Evolutionary conservation across 1,284 basidiomycete species (phyloP).

Genomic region (Pholiota adiposa): DNA sequence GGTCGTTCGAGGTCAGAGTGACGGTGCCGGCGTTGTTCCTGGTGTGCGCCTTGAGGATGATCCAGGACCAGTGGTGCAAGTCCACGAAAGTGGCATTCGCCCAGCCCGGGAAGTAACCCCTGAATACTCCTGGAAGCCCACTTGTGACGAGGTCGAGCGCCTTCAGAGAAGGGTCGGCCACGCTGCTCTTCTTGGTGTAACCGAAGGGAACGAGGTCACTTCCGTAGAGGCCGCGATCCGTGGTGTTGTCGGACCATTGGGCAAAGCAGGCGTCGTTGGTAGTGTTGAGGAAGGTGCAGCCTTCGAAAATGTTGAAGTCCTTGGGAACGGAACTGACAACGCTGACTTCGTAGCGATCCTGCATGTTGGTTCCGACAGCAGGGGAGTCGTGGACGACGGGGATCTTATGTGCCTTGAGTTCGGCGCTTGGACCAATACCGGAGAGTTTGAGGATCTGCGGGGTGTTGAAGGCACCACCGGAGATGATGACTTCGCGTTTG

Average conservation of each 20-base stretch:
- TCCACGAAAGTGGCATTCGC: conserved; percentile 2
- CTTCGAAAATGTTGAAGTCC: neutral
- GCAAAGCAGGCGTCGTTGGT: conserved; percentile 6
- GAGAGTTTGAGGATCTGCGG: conserved; percentile 10
- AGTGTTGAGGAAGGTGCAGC: conserved; percentile 11
- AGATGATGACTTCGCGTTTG: conserved; percentile 9
- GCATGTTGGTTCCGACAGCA: conserved; percentile 13
- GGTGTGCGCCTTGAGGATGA: conserved; percentile 10
- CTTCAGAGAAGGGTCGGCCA: neutral
- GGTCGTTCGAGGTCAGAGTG: conserved; percentile 9
- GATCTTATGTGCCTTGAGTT: conserved; percentile 1
- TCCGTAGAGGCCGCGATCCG: conserved; percentile 6
- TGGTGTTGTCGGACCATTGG: conserved; percentile 1
- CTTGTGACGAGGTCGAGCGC: conserved; percentile 4
- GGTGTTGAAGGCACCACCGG: conserved; percentile 10
- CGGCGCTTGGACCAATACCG: conserved; percentile 6
- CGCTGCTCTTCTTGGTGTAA: conserved; percentile 1
- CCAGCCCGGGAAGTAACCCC: conserved; percentile 10
- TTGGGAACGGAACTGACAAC: neutral
- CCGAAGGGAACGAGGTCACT: conserved; percentile 1
- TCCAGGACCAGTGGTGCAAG: conserved; percentile 7
- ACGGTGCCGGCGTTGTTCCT: conserved; percentile 13
- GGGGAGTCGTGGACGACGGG: conserved; percentile 6
- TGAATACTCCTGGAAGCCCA: conserved; percentile 5
- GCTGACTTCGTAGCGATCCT: conserved; percentile 13